These are phyloP conservation scores for Nothophoma quercina DNA, from an alignment of 2,329 filamentous ascomycete species.

Conservation along the genomic window DNA sequence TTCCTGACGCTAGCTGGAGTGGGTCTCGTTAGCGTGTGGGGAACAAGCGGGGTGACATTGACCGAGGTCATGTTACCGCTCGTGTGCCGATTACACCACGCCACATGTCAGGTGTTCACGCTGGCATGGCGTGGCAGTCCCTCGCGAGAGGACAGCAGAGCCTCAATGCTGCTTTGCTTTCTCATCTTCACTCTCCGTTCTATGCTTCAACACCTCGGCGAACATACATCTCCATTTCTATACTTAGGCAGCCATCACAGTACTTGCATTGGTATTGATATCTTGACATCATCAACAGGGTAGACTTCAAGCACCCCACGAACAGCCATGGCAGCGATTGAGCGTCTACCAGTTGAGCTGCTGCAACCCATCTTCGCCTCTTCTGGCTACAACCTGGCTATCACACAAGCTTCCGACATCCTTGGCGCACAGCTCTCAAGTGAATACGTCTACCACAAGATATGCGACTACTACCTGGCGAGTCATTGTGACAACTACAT, in stretches of 20 bases:
- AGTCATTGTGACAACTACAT: constrained; percentile 15
- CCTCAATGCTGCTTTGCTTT: not conserved
- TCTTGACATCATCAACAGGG: constrained; percentile 5
- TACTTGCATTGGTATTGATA: not conserved
- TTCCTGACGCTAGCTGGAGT: not conserved
- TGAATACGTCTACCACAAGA: constrained; percentile 30
- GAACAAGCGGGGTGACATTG: constrained; percentile 8
- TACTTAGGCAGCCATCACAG: constrained; percentile 1
- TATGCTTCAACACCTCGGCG: not conserved
- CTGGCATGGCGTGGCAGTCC: constrained; percentile 10
- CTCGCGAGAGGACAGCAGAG: constrained; percentile 1
- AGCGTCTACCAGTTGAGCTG: constrained; percentile 59
- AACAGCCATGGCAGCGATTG: constrained; percentile 45
- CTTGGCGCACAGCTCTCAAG: constrained; percentile 47
- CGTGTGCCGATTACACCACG: constrained; percentile 5
- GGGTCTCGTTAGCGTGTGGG: constrained; percentile 6
- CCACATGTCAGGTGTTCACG: constrained; percentile 7
- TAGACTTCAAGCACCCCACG: not conserved
- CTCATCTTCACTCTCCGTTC: not conserved
- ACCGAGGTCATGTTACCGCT: constrained; percentile 16
- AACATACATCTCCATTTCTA: not conserved
- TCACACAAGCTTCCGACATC: constrained; percentile 48
- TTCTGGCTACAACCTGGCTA: constrained; percentile 53
- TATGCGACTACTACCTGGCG: constrained; percentile 37
- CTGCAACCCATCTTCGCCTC: constrained; percentile 62